Base-by-base conservation (phyloP, 768 basidiomycete genomes). In the Favolaschia claudopus region DNA sequence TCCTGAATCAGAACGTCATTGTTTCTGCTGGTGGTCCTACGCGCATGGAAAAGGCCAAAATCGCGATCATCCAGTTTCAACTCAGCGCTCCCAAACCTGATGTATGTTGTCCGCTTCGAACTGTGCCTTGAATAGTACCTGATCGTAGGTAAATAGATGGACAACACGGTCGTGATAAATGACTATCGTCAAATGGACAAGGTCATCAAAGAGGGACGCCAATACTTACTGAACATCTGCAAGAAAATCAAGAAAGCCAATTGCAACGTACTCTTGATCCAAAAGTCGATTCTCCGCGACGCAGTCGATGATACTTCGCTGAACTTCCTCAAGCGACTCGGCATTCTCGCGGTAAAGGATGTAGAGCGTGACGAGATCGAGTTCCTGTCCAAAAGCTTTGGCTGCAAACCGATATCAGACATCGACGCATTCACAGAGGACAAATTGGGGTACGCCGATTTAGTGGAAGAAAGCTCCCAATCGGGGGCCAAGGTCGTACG, bases 121-220 rank as follows among this genome's bases (percentile, higher is more conserved):
- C 20, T 52, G 28, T 47, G n/a, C 20, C 49, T 59, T 19, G 32
- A 22, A 25, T 61, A 28, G 17, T 29, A 32, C 45, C 70, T 60
- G 62, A 66, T 61, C 6, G 60, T 28, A 6, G 29, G 58, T 37
- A 19, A 22, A 10, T 66, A 98, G 96, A 99, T 99, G 96, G 97
- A 99, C 76, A 99, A 99, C 80, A 98, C 96, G 5, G 95, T 99
- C 39, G 91, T 99, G 48, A 98, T 99, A 67, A 99, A 96, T 63
- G 96, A 99, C 77, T 99, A 99, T 78, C 90, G 97, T 17, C 97
- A 98, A 74, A 99, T 99, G 96, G 97, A 99, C 83, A 97, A 98
- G 75, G 95, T 99, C 58, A 90, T 99, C 77, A 99, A 99, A 76
- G 97, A 99, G 76, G 96, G 96, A 56, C 91, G 97, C 42, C 93